These are phyloP conservation scores for Cyclotella kingstonii DNA, from an alignment of 108 stramenopile genomes.

Conservation along the genomic window DNA sequence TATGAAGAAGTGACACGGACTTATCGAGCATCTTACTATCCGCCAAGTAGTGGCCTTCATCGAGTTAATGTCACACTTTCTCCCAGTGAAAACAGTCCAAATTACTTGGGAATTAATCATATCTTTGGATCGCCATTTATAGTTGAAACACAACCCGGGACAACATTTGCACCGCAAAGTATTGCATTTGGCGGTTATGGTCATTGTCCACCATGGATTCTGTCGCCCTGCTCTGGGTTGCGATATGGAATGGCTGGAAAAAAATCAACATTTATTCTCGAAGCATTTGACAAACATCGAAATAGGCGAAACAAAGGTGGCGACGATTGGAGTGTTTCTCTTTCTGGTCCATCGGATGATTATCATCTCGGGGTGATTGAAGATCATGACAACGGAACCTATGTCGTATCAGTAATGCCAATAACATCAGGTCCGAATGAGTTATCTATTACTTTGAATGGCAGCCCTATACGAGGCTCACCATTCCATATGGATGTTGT, in stretches of 20 bases:
- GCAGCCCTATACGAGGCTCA: slow-evolving; percentile 25
- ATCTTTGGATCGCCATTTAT: slow-evolving; percentile 43
- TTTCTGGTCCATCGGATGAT: slow-evolving; percentile 10
- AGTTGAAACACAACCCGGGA: slow-evolving; percentile 19
- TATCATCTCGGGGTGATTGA: slow-evolving; percentile 17
- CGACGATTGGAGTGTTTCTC: slow-evolving; percentile 32
- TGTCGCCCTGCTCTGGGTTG: slow-evolving; percentile 23
- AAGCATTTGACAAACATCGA: slow-evolving; percentile 21
- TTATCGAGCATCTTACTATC: slow-evolving; percentile 3
- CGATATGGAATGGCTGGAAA: slow-evolving; percentile 33
- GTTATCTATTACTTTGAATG: slow-evolving; percentile 24
- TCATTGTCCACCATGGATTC: slow-evolving; percentile 7
- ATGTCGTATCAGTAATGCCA: slow-evolving; percentile 24
- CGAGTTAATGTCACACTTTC: slow-evolving; percentile 19
- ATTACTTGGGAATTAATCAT: slow-evolving; percentile 7
- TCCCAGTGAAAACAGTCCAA: background rate
- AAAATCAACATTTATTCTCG: slow-evolving; percentile 19
- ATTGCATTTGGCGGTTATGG: slow-evolving; percentile 31
- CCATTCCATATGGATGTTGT: slow-evolving; percentile 42
- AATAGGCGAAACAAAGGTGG: slow-evolving; percentile 29
- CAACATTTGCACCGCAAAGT: slow-evolving; percentile 34
- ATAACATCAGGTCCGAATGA: slow-evolving; percentile 27
- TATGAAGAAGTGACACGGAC: slow-evolving; percentile 15
- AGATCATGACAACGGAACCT: slow-evolving; percentile 33
- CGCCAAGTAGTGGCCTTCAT: slow-evolving; percentile 19